Evolutionary conservation across 2,329 filamentous ascomycete species (phyloP), one percentile per base, ranked within the genome.

Genomic region (Cladosporium velox): DNA sequence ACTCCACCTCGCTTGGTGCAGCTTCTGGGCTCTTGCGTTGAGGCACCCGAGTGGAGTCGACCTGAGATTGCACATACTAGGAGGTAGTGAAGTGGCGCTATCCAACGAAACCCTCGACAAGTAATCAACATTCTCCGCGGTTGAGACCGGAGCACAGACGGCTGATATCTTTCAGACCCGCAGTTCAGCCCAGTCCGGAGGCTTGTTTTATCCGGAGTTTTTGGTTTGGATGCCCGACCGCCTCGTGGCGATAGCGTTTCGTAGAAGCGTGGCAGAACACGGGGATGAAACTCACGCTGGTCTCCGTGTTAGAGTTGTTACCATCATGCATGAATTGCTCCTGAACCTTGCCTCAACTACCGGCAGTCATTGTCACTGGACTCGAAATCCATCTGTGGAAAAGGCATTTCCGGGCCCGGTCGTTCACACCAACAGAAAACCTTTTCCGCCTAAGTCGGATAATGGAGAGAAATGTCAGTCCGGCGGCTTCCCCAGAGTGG

Each of bases 101-200:
- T 34, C 28, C 52, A 32, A 32, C 52, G 4, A 7, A 34, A 2
- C 32, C 28, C 52, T 34, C 24, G n/a, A 47, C n/a, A 47, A 14
- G 34, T 30, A 30, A 55, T 55, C 26, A 55, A 34, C 18, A 32
- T 34, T 30, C 52, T 55, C 15, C 52, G 30, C 52, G 52, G 52
- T 55, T 55, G 52, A 55, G 28, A 30, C 52, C 52, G 52, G 52
- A 34, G 52, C 52, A 55, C 52, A 55, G 52, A 55, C 52, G 28
- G 30, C 28, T 55, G 14, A 30, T 55, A 34, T 55, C 52, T 18
- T n/a, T 21, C 28, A 32, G 28, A 21, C 32, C 52, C 52, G 32
- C 52, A 21, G 3, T 32, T n/a, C 52, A 34, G 28, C n/a, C 28
- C 26, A 18, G 28, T 34, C 32, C 52, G 52, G 52, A 34, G 52